A percentile compares a stretch with the other conserved stretches of the same genome.
Evolutionary conservation across 2,329 filamentous ascomycete genomes (phyloP).

Genomic region (Aspergillus persii): DNA sequence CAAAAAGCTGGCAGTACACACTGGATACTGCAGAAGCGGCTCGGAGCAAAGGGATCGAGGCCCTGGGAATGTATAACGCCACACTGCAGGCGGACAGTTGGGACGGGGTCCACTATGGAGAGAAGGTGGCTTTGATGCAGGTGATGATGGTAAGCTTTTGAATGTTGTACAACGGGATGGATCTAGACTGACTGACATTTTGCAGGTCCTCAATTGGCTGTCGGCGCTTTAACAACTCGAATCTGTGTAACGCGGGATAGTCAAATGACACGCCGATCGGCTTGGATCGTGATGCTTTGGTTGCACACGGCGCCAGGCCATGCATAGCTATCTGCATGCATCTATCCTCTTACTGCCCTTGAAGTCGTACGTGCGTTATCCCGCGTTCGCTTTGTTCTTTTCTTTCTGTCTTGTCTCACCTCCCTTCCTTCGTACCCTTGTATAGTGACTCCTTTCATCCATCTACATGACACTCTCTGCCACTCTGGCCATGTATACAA

Average conservation of each 20-base stretch:
- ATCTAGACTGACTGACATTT: constrained; percentile 2
- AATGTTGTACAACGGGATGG: constrained; percentile 4
- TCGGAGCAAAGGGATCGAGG: constrained; percentile 36
- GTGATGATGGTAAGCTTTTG: constrained; percentile 41
- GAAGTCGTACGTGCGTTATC: not conserved
- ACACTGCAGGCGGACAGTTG: constrained; percentile 41
- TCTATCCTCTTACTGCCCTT: not conserved
- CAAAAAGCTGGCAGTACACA: constrained; percentile 41
- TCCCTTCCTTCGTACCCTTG: not conserved
- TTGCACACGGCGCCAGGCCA: not conserved
- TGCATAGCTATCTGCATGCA: not conserved
- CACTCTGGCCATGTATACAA: not conserved
- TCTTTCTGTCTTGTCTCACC: not conserved
- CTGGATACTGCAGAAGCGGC: constrained; percentile 34
- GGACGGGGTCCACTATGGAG: constrained; percentile 40
- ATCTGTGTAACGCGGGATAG: not conserved
- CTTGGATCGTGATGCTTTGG: not conserved
- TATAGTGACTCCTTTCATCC: too few relatives aligned
- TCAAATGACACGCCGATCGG: not conserved
- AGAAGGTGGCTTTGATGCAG: constrained; percentile 42
- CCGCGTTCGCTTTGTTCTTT: not conserved
- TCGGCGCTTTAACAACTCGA: constrained; percentile 12
- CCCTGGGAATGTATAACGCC: constrained; percentile 45
- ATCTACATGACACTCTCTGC: too few relatives aligned
- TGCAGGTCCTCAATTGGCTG: constrained; percentile 24